phyloP scores from a whole-genome alignment of 805 yeast genomes.

The Starmerella tilneyi region DNA sequence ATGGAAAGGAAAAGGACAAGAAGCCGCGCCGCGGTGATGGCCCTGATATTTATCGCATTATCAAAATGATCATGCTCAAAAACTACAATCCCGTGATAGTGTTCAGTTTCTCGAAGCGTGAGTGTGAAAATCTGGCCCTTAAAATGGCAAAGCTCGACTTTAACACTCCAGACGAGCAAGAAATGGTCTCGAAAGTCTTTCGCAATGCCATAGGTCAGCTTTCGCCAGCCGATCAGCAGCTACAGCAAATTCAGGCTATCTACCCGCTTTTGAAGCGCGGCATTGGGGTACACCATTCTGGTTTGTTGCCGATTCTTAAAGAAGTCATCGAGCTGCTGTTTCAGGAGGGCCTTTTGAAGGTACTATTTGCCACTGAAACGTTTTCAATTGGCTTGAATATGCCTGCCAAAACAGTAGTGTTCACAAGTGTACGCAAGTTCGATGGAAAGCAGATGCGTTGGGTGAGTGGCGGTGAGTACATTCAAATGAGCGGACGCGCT shows the following conservation, averaged over 20 bases:
- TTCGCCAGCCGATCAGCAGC: slow-evolving; percentile 81
- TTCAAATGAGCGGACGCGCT: slow-evolving; percentile 99
- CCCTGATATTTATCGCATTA: slow-evolving; percentile 91
- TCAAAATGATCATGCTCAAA: slow-evolving; percentile 95
- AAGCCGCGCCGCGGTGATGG: slow-evolving; percentile 90
- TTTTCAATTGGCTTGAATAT: slow-evolving; percentile 95
- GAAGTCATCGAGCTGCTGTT: slow-evolving; percentile 92
- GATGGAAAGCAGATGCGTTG: slow-evolving; percentile 96
- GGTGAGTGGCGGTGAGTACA: slow-evolving; percentile 99
- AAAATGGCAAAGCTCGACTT: slow-evolving; percentile 94
- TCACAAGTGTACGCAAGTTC: slow-evolving; percentile 95
- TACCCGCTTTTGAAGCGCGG: slow-evolving; percentile 86
- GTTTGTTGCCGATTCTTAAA: slow-evolving; percentile 81
- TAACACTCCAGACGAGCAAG: slow-evolving; percentile 88
- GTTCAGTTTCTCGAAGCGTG: slow-evolving; percentile 94
- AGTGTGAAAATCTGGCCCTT: slow-evolving; percentile 87
- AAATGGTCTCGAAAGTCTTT: slow-evolving; percentile 79
- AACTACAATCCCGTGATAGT: slow-evolving; percentile 97
- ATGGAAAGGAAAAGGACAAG: slow-evolving; percentile 67
- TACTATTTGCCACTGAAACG: slow-evolving; percentile 94
- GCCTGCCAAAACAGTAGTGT: slow-evolving; percentile 99
- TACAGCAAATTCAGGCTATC: slow-evolving; percentile 90
- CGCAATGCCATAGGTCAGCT: slow-evolving; percentile 78
- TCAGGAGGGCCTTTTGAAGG: slow-evolving; percentile 93
- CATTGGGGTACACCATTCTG: slow-evolving; percentile 97